These are phyloP conservation scores for Mortierella alpina DNA, from an alignment of 192 early-diverging fungal genomes.

Conservation along the genomic window DNA sequence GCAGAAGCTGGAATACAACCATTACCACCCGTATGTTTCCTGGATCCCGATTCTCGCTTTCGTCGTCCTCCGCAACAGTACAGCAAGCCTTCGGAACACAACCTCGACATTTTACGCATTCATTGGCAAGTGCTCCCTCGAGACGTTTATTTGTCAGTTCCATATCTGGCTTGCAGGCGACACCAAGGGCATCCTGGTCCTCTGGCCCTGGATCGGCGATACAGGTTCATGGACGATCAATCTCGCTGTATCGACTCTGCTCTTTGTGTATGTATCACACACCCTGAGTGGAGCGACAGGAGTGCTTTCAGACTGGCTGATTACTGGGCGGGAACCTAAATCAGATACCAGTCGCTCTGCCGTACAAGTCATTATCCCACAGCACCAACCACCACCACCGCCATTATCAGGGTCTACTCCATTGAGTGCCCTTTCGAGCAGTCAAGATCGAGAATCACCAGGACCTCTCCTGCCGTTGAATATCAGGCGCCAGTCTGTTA, in stretches of 20 bases:
- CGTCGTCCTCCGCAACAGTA: conserved; percentile 74
- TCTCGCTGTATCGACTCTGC: conserved; percentile 50
- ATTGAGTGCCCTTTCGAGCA: not conserved
- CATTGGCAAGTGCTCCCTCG: conserved; percentile 73
- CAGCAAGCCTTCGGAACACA: conserved; percentile 60
- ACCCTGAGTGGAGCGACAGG: conserved; percentile 60
- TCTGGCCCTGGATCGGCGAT: conserved; percentile 56
- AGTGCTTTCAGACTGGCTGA: conserved; percentile 42
- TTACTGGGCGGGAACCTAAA: conserved; percentile 39
- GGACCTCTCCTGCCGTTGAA: not conserved
- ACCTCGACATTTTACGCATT: conserved; percentile 66
- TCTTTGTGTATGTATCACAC: conserved; percentile 65
- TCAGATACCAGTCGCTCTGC: not conserved
- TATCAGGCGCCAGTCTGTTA: conserved; percentile 16
- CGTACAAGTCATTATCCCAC: not conserved
- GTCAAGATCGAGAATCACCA: not conserved
- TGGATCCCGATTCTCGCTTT: conserved; percentile 71
- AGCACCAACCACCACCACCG: not conserved
- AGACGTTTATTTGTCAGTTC: conserved; percentile 84
- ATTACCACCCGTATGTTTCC: conserved; percentile 73
- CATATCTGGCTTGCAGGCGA: conserved; percentile 83
- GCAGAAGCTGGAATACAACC: conserved; percentile 74
- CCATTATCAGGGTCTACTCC: not conserved
- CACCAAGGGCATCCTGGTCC: conserved; percentile 76
- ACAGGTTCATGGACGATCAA: conserved; percentile 64